Conservation (phyloP, 1,284 basidiomycete genomes). For the Moesziomyces aphidis region DNA sequence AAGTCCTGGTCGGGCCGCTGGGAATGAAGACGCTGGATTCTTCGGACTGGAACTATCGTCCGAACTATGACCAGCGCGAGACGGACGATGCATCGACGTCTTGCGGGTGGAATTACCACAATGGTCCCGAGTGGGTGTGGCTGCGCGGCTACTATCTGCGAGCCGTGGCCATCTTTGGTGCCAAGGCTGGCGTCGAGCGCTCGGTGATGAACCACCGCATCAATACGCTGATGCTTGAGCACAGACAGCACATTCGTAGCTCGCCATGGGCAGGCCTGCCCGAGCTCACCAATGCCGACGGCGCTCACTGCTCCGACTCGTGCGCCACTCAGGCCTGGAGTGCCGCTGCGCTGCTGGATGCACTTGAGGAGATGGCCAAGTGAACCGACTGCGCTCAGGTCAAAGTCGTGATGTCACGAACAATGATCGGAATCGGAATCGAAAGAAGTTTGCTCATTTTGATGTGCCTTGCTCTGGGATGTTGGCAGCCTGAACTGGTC, state of each 20-base stretch:
- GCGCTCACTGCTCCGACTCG: constrained; percentile 55
- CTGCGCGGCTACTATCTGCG: constrained; percentile 93
- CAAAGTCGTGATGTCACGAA: background rate
- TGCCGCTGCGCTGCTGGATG: constrained; percentile 59
- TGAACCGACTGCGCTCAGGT: background rate
- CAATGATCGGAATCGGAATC: background rate
- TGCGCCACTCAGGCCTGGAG: constrained; percentile 64
- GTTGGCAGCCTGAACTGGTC: no score
- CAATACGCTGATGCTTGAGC: constrained; percentile 50
- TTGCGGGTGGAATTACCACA: constrained; percentile 61
- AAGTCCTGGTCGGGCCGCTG: constrained; percentile 52
- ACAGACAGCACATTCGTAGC: constrained; percentile 49
- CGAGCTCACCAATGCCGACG: constrained; percentile 61
- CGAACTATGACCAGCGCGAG: constrained; percentile 61
- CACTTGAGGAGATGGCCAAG: constrained; percentile 52
- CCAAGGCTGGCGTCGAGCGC: constrained; percentile 32
- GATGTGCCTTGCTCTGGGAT: no score
- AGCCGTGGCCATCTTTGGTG: constrained; percentile 75
- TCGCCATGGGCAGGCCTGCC: constrained; percentile 62
- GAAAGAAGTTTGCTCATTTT: no score
- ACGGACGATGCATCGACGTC: constrained; percentile 46
- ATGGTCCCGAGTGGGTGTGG: constrained; percentile 93
- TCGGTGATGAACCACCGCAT: constrained; percentile 49
- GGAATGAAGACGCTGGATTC: constrained; percentile 64
- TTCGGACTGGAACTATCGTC: constrained; percentile 60